Base-by-base conservation (phyloP, 164 flowering plant species). In the Magnolia kwangsiensis region DNA sequence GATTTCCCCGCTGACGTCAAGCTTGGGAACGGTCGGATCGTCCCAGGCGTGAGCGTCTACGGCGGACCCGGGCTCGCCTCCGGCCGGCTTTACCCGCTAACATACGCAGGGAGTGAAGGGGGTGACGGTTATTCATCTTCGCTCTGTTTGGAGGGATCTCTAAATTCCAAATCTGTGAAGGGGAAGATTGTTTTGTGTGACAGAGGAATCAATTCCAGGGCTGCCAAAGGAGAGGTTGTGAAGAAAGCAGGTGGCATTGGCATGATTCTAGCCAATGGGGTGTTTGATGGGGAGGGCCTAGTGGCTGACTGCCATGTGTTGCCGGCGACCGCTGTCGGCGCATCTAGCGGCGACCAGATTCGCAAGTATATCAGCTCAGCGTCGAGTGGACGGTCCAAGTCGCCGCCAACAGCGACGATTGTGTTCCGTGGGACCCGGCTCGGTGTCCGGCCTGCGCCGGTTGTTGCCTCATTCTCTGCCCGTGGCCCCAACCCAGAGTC, bases 181-280 rank as follows among this genome's bases (percentile, higher is more conserved):
- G 98, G 95, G 0, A 96, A 94, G 77, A 87, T 94, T 24, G 99
- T 96, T 0, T 16, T 96, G 16, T 96, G 99, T 73, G 99, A 94
- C 66, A 80, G 99, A 74, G 99, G 99, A 0, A 89, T 88, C 71
- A 92, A 90, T 80, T 88, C 94, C 0, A 81, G 98, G 24, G 90
- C 90, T 0, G 86, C 89, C 0, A 96, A 96, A 75, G 99, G 99
- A 0, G 91, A 85, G 50, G 93, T 92, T 0, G 99, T 96, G 81
- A 89, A 78, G 67, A 89, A 89, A 49, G 92, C 97, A 0, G 99
- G 99, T 1, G 99, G 95, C 8, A 50, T 89, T 0, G 99, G 95
- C 3, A 92, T 94, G 97, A 89, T 96, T 64, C 55, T 96, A 20
- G 98, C 98, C 0, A 96, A 96, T 70, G 96, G 95, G 7, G 97